These are phyloP conservation scores for Suillus discolor DNA, from an alignment of 768 basidiomycete species.

Conservation along the genomic window DNA sequence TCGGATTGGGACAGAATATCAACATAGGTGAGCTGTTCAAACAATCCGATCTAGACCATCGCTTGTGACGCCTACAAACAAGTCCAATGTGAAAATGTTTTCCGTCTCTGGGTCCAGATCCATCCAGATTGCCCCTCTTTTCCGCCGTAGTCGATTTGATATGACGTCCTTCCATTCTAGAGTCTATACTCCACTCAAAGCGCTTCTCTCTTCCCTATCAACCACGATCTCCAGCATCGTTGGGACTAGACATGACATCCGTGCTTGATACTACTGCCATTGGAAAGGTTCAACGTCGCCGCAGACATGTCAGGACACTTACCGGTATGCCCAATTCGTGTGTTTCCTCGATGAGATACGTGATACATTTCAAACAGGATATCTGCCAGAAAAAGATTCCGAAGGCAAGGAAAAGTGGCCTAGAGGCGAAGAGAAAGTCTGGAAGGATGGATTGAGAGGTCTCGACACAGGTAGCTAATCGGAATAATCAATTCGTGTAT, in stretches of 20 bases:
- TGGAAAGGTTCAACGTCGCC: conserved; percentile 53
- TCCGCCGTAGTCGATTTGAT: not conserved
- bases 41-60: no score
- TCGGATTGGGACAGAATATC: no score
- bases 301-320: conserved; percentile 69
- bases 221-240: not conserved
- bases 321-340: conserved; percentile 45
- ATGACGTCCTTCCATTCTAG: not conserved
- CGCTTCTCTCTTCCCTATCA: not conserved
- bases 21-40: no score
- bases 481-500: not conserved
- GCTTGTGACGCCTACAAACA: no score
- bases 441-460: conserved; percentile 64
- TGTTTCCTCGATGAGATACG: conserved; percentile 1
- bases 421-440: conserved; percentile 71
- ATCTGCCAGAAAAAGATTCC: conserved; percentile 76
- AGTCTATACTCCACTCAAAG: not conserved
- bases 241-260: conserved; percentile 52
- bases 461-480: conserved; percentile 53
- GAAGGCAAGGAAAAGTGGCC: conserved; percentile 87
- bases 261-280: conserved; percentile 66
- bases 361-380: conserved; percentile 51
- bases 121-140: not conserved
- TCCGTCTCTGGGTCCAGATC: not conserved
- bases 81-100: not conserved